Conservation (phyloP, 345 rosid species). For the Passiflora organensis region DNA sequence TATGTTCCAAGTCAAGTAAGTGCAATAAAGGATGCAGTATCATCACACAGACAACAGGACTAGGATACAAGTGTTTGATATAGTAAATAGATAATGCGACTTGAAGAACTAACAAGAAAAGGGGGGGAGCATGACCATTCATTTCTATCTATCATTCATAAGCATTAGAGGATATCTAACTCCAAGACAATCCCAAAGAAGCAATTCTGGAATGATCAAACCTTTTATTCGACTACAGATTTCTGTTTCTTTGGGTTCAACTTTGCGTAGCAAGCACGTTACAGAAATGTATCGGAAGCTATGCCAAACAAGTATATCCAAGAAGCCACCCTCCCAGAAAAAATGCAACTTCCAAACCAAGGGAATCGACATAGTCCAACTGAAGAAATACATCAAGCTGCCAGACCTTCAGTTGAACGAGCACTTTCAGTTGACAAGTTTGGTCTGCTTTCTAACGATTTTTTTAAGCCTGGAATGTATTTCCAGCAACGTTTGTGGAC, state of each 20-base stretch:
- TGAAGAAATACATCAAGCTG: conserved; percentile 39
- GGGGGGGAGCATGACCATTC: too few species aligned
- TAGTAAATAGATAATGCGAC: too few species aligned
- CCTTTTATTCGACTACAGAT: background rate
- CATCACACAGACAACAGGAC: too few species aligned
- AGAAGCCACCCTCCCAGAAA: background rate
- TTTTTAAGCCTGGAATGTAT: conserved; percentile 55
- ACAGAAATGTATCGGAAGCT: background rate
- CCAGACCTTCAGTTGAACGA: conserved; percentile 35
- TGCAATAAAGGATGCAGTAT: too few species aligned
- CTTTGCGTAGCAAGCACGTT: conserved; percentile 6
- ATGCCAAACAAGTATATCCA: background rate
- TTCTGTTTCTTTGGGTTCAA: background rate
- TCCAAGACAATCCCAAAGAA: background rate
- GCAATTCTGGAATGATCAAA: background rate
- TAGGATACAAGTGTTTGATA: too few species aligned
- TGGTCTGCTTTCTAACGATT: conserved; percentile 22
- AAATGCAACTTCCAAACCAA: conserved; percentile 8
- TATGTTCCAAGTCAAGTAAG: too few species aligned
- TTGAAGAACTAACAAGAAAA: too few species aligned
- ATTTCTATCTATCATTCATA: too few species aligned
- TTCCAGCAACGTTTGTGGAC: conserved; percentile 94
- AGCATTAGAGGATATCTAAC: background rate
- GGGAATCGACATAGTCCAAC: background rate
- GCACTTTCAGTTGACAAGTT: conserved; percentile 34